Percentiles rank a stretch among this genome's conserved stretches.
phyloP scores from a whole-genome alignment of 495 filamentous ascomycete genomes.

The Darksidea phi region DNA sequence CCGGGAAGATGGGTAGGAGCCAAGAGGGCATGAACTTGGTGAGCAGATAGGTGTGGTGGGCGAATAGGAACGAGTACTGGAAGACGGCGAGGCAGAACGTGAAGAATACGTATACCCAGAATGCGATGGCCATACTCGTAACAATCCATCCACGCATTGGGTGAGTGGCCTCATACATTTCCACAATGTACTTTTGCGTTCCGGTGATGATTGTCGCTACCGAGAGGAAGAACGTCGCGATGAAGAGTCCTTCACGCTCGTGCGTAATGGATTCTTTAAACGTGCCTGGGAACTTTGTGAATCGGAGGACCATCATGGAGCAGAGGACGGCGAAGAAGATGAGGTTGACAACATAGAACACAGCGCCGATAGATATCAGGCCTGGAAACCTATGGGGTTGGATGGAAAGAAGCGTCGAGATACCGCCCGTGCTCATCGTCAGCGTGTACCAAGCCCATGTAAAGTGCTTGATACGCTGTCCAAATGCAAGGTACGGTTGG shows the following conservation, averaged over 20 bases:
- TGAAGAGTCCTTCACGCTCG: slow-evolving; percentile 64
- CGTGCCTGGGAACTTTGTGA: slow-evolving; percentile 53
- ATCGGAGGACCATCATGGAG: slow-evolving; percentile 55
- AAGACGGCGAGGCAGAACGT: slow-evolving; percentile 32
- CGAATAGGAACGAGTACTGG: slow-evolving; percentile 35
- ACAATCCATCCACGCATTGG: slow-evolving; percentile 40
- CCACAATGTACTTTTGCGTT: slow-evolving; percentile 58
- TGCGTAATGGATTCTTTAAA: slow-evolving; percentile 58
- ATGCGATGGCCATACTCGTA: slow-evolving; percentile 23
- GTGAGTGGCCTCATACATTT: slow-evolving; percentile 40
- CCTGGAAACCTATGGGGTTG: slow-evolving; percentile 60
- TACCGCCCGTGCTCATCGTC: slow-evolving; percentile 65
- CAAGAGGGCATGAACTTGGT: slow-evolving; percentile 34
- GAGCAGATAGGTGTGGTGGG: slow-evolving; percentile 24
- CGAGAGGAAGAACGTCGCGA: slow-evolving; percentile 66
- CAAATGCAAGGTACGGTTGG: slow-evolving; percentile 34
- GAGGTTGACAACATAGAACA: slow-evolving; percentile 63
- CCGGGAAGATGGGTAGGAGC: slow-evolving; percentile 35
- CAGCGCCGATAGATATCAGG: slow-evolving; percentile 57
- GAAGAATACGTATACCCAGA: slow-evolving; percentile 31
- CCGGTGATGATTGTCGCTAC: slow-evolving; percentile 62
- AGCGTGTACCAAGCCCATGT: slow-evolving; percentile 74
- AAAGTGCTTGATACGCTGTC: slow-evolving; percentile 60
- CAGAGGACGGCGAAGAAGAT: slow-evolving; percentile 57
- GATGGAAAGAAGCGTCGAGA: slow-evolving; percentile 59